Percentiles rank a stretch among this genome's conserved stretches.
These are phyloP conservation scores for Oryza coarctata DNA, from an alignment of 176 grass and related monocot genomes.

Conservation along the genomic window DNA sequence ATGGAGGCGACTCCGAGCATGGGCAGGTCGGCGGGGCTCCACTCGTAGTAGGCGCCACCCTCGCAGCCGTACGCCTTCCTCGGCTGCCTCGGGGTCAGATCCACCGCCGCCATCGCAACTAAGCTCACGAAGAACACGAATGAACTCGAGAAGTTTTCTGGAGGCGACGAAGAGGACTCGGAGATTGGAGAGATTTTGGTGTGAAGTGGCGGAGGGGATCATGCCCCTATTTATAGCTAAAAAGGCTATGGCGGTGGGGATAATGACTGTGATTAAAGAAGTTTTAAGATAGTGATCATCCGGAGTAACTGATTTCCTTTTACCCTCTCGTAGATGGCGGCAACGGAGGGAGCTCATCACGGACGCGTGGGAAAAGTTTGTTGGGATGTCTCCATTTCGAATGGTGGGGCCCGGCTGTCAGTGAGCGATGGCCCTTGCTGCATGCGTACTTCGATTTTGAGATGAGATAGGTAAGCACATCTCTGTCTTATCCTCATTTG, in stretches of 20 bases:
- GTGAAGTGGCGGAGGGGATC: neutral
- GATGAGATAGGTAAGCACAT: too few species aligned
- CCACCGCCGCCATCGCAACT: conserved; percentile 51
- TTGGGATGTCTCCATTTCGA: too few species aligned
- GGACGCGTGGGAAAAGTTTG: too few species aligned
- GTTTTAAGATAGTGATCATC: too few species aligned
- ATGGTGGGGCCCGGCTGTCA: neutral
- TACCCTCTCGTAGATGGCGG: neutral
- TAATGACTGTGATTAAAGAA: neutral
- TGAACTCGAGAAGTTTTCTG: neutral
- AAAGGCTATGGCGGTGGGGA: accelerated
- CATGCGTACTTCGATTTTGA: too few species aligned
- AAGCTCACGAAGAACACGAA: too few species aligned
- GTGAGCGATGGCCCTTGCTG: neutral
- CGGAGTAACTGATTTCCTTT: neutral
- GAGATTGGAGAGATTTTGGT: neutral
- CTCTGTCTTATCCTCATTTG: too few species aligned
- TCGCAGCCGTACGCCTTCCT: conserved; percentile 55
- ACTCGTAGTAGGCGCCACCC: conserved; percentile 67
- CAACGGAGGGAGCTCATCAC: neutral
- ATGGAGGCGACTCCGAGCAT: conserved; percentile 81
- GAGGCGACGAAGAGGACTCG: neutral
- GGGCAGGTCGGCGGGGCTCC: conserved; percentile 69
- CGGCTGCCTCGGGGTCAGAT: conserved; percentile 62
- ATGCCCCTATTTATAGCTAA: neutral